phyloP scores from a whole-genome alignment of 176 grass and related monocot genomes.

The Juncus effusus region DNA sequence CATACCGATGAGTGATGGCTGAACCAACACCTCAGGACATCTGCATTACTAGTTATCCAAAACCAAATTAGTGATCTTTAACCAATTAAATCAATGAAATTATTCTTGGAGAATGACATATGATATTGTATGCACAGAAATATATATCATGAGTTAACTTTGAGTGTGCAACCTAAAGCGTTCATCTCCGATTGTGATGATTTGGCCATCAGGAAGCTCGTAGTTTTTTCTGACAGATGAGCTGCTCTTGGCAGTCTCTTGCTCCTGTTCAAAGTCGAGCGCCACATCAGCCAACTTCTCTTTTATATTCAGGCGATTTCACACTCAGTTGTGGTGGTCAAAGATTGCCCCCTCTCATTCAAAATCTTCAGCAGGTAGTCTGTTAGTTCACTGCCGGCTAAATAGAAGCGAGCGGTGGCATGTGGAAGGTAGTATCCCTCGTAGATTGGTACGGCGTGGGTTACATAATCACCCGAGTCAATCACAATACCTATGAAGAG shows the following conservation, averaged over 20 bases:
- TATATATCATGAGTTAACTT: no score
- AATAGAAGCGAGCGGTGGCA: constrained; percentile 67
- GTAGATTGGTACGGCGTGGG: constrained; percentile 59
- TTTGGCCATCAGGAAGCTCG: constrained; percentile 68
- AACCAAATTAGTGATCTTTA: no score
- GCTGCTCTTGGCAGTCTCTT: constrained; percentile 68
- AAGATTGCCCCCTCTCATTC: constrained; percentile 60
- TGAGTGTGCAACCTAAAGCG: constrained; percentile 60
- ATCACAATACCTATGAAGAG: constrained; percentile 53
- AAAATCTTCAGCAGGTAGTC: constrained; percentile 77
- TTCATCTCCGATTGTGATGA: constrained; percentile 68
- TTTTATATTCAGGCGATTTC: constrained; percentile 80
- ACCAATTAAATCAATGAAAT: no score
- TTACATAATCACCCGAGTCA: constrained; percentile 79
- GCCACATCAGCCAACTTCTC: constrained; percentile 68
- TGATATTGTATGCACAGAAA: background rate
- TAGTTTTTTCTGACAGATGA: constrained; percentile 69
- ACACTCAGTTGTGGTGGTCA: constrained; percentile 60
- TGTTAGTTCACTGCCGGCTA: constrained; percentile 53
- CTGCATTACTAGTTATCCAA: background rate
- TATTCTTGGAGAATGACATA: background rate
- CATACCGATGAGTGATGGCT: constrained; percentile 73
- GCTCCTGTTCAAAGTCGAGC: constrained; percentile 63
- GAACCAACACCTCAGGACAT: constrained; percentile 88
- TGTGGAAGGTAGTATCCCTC: constrained; percentile 58